A percentile compares a stretch with the other conserved stretches of the same genome.
phyloP scores from a whole-genome alignment of 305 asterid species.

The Fraxinus angustifolia region DNA sequence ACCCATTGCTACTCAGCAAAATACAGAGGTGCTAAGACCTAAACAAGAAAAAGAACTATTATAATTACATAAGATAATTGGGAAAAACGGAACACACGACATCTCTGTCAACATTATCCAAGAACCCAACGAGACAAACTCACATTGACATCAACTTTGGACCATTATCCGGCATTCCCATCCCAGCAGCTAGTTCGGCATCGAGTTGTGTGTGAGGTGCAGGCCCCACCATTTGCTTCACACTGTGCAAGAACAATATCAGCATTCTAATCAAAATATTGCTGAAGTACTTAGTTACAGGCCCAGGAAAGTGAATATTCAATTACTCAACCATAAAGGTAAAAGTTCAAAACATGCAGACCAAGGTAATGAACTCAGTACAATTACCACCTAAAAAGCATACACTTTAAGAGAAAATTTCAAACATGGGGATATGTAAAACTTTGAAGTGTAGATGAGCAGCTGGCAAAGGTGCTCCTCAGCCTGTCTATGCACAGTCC shows the following conservation, averaged over 20 bases:
- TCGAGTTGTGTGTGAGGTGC: constrained; percentile 87
- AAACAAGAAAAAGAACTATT: neutral
- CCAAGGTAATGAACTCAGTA: neutral
- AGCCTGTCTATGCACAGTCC: neutral
- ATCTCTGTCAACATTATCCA: neutral
- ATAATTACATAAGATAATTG: neutral
- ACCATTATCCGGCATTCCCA: constrained; percentile 96
- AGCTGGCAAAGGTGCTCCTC: neutral
- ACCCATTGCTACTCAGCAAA: neutral
- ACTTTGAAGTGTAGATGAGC: neutral
- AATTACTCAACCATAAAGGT: neutral
- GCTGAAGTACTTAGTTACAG: neutral
- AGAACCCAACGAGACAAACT: constrained; percentile 20
- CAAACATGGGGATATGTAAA: neutral
- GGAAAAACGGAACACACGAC: neutral
- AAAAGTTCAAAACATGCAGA: too few species aligned
- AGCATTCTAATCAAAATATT: neutral
- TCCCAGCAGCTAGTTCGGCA: constrained; percentile 88
- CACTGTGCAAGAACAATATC: constrained; percentile 34
- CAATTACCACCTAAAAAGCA: neutral
- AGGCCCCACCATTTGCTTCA: constrained; percentile 73
- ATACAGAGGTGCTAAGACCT: neutral
- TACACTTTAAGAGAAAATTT: neutral
- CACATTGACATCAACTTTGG: constrained; percentile 74
- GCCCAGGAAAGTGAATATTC: neutral